phyloP scores from a whole-genome alignment of 768 basidiomycete species.

The Boletellus sp. region DNA sequence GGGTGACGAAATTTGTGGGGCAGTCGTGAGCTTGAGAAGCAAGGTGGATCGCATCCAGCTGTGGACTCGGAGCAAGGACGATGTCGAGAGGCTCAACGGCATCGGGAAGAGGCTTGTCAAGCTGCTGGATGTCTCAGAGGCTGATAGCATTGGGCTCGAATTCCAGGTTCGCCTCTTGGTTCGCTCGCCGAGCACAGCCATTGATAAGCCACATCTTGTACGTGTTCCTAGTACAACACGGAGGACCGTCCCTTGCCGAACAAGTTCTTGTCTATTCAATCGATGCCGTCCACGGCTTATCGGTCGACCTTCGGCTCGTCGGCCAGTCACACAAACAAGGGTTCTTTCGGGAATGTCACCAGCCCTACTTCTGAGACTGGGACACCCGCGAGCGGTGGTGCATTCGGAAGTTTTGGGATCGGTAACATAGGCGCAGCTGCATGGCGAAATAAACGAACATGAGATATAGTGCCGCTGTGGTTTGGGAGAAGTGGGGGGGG shows the following conservation, averaged over 20 bases:
- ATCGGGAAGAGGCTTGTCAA: conserved; percentile 84
- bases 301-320: conserved; percentile 57
- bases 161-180: conserved; percentile 63
- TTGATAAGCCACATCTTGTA: neutral
- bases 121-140: conserved; percentile 78
- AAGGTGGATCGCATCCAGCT: conserved; percentile 90
- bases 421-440: conserved; percentile 36
- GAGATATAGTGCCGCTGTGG: conserved; percentile 5
- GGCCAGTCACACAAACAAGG: conserved; percentile 19
- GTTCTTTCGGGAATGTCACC: conserved; percentile 13
- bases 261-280: conserved; percentile 79
- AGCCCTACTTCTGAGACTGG: conserved; percentile 24
- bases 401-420: conserved; percentile 48
- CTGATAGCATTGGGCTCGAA: conserved; percentile 81
- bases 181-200: neutral
- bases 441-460: conserved; percentile 26
- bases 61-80: conserved; percentile 84
- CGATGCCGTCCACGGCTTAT: conserved; percentile 63
- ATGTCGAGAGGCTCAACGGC: conserved; percentile 78
- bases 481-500: neutral
- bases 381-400: conserved; percentile 34
- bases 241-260: conserved; percentile 79
- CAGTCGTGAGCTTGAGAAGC: conserved; percentile 81
- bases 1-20: conserved; percentile 75
- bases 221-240: conserved; percentile 64